phyloP scores from a whole-genome alignment of 495 filamentous ascomycete species.

The Alectoria sarmentosa region DNA sequence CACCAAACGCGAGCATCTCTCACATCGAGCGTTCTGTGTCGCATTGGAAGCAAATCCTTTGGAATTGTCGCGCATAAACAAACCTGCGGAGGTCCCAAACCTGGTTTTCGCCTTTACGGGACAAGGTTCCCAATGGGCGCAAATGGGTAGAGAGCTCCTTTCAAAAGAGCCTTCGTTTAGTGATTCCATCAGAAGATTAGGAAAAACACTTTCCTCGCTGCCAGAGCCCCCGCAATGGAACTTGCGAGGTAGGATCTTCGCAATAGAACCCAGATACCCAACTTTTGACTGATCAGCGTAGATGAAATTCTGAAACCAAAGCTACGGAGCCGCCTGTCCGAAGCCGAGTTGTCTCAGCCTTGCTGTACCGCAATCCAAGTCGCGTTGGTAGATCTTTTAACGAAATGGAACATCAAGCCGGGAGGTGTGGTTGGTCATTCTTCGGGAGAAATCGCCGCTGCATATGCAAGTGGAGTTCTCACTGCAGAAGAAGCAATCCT shows the following conservation, averaged over 20 bases:
- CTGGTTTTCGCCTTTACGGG: slow-evolving; percentile 46
- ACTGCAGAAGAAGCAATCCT: slow-evolving; percentile 35
- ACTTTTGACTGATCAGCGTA: neutral
- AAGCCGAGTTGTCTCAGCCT: slow-evolving; percentile 33
- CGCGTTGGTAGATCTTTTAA: slow-evolving; percentile 39
- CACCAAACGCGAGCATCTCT: neutral
- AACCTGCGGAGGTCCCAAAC: neutral
- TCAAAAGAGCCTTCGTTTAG: neutral
- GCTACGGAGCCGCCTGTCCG: neutral
- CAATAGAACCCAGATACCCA: too few species aligned
- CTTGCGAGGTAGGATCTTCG: neutral
- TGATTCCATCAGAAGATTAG: neutral
- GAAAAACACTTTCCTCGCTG: neutral
- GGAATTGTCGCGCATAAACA: neutral
- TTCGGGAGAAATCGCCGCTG: slow-evolving; percentile 56
- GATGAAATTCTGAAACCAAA: slow-evolving; percentile 12
- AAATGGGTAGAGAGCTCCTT: slow-evolving; percentile 46
- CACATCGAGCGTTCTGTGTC: slow-evolving; percentile 11
- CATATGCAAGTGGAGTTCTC: slow-evolving; percentile 50
- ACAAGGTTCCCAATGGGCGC: slow-evolving; percentile 64
- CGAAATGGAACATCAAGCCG: slow-evolving; percentile 38
- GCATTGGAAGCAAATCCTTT: neutral
- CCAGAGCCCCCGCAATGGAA: neutral
- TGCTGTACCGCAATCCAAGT: slow-evolving; percentile 48
- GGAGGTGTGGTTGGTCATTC: slow-evolving; percentile 53